These are phyloP conservation scores for Trichoderma simmonsii DNA, from an alignment of 2,329 filamentous ascomycete species.

Conservation along the genomic window DNA sequence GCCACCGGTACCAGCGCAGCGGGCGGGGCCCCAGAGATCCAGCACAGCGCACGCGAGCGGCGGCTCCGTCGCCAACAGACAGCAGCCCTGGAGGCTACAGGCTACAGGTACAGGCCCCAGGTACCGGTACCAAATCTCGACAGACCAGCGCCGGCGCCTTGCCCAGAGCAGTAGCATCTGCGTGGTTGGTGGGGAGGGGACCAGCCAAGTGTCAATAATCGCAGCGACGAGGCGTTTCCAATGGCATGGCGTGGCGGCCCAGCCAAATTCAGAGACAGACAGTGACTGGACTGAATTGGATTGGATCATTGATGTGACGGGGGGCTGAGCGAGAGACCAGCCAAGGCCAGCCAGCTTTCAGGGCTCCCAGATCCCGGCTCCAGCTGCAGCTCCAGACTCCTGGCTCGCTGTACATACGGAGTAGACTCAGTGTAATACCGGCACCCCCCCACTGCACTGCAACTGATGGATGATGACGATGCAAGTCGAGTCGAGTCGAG, in stretches of 20 bases:
- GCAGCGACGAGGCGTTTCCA: background rate
- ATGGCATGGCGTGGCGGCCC: constrained; percentile 8
- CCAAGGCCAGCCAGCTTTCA: background rate
- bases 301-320: background rate
- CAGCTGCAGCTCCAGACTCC: background rate
- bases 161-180: constrained; percentile 18
- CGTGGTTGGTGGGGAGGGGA: constrained; percentile 17
- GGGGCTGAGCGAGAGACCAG: background rate
- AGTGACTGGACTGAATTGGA: too few relatives aligned
- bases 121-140: background rate
- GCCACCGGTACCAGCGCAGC: background rate
- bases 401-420: background rate
- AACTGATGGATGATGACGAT: background rate
- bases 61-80: background rate
- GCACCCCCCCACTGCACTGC: background rate
- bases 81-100: too few relatives aligned
- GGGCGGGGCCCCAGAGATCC: constrained; percentile 15
- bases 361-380: background rate
- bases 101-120: background rate
- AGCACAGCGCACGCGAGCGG: constrained; percentile 17
- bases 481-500: background rate
- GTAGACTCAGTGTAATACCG: background rate
- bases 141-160: constrained; percentile 13
- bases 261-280: background rate
- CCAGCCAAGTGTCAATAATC: background rate